These are phyloP conservation scores for Alternaria triticina DNA, from an alignment of 2,329 filamentous ascomycete genomes.

Conservation along the genomic window DNA sequence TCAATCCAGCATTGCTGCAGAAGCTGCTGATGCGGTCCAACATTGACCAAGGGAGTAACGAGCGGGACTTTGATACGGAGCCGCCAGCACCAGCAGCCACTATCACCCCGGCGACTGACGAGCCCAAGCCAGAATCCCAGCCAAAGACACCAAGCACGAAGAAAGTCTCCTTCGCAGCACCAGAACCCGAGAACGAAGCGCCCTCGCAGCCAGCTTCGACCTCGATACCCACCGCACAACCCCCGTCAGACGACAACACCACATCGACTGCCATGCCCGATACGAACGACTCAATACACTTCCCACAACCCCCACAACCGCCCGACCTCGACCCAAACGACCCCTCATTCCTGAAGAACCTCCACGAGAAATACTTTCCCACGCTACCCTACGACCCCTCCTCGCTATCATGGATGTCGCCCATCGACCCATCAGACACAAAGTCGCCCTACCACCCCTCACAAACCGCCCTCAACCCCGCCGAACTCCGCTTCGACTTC, in stretches of 20 bases:
- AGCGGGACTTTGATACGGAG: conserved; percentile 42
- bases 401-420: conserved; percentile 88
- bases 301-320: conserved; percentile 61
- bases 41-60: conserved; percentile 68
- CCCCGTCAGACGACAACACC: background rate
- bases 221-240: background rate
- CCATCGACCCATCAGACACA: conserved; percentile 66
- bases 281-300: conserved; percentile 66
- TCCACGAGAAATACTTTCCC: conserved; percentile 95
- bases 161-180: conserved; percentile 44
- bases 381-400: conserved; percentile 82
- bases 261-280: conserved; percentile 55
- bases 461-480: conserved; percentile 72
- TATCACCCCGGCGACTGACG: conserved; percentile 14
- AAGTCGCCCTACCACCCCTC: conserved; percentile 81
- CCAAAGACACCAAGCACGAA: conserved; percentile 24
- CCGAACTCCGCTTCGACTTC: conserved; percentile 88
- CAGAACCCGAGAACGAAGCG: conserved; percentile 17
- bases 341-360: conserved; percentile 79
- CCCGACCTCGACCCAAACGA: conserved; percentile 84
- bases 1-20: conserved; percentile 79
- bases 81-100: conserved; percentile 1
- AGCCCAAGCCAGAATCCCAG: conserved; percentile 15
- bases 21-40: conserved; percentile 77
- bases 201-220: background rate